phyloP scores from a whole-genome alignment of 106 monocot species.

The Xerophyta viscosa region DNA sequence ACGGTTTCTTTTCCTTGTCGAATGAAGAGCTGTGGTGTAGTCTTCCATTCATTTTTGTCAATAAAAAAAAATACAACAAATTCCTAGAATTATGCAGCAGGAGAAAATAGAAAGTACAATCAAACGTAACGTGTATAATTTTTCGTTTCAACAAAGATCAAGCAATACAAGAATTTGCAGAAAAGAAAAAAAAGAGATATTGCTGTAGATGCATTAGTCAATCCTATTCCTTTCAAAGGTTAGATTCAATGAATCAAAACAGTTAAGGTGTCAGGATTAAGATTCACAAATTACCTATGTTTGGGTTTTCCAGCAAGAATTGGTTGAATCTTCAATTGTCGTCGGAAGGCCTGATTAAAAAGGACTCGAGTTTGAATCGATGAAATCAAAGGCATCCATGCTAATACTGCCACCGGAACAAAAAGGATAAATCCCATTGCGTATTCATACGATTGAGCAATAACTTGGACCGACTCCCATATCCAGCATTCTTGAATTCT shows the following conservation, averaged over 20 bases:
- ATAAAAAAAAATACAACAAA: too few species aligned
- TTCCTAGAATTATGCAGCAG: too few species aligned
- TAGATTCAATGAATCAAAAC: constrained; percentile 53
- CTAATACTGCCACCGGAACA: constrained; percentile 45
- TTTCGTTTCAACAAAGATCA: too few species aligned
- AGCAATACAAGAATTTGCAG: too few species aligned
- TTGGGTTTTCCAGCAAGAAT: constrained; percentile 61
- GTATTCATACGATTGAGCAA: constrained; percentile 72
- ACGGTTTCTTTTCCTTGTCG: too few species aligned
- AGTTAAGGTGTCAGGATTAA: constrained; percentile 33
- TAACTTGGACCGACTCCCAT: constrained; percentile 55
- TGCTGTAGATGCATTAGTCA: too few species aligned
- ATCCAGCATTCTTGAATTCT: constrained; percentile 46
- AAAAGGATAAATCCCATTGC: constrained; percentile 67
- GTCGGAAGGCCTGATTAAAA: constrained; percentile 67
- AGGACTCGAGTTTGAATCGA: constrained; percentile 82
- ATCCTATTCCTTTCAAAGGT: too few species aligned
- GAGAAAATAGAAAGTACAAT: constrained; percentile 45
- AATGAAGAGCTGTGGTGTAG: too few species aligned
- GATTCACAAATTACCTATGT: constrained; percentile 21
- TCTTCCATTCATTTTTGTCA: too few species aligned
- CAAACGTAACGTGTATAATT: constrained; percentile 69
- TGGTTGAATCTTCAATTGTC: constrained; percentile 59
- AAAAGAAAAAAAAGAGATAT: too few species aligned
- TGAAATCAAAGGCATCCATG: constrained; percentile 77